phyloP scores from a whole-genome alignment of 2,329 filamentous ascomycete species.

The Magnaporthiopsis rhizophila region DNA sequence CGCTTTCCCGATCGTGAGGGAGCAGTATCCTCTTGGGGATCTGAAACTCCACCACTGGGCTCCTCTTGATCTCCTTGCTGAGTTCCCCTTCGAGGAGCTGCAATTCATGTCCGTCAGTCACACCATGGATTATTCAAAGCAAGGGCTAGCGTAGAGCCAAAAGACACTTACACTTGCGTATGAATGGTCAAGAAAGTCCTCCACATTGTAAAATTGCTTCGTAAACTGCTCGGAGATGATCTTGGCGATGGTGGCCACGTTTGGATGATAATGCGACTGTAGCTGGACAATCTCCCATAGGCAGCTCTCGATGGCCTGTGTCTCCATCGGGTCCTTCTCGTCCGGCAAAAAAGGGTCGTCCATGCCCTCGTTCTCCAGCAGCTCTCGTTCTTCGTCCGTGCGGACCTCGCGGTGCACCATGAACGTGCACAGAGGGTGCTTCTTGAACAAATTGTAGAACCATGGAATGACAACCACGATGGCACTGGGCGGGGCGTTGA shows the following conservation, averaged over 20 bases:
- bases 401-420: constrained; percentile 80
- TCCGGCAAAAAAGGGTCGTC: constrained; percentile 69
- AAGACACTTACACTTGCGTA: constrained; percentile 62
- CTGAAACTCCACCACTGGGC: constrained; percentile 84
- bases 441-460: constrained; percentile 90
- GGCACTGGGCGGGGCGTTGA: constrained; percentile 84
- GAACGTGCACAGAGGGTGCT: constrained; percentile 85
- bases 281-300: constrained; percentile 92
- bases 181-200: constrained; percentile 94
- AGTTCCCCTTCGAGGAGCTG: constrained; percentile 81
- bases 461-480: constrained; percentile 86
- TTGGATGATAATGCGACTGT: constrained; percentile 92
- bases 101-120: neutral
- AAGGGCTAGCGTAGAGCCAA: neutral
- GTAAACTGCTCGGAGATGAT: constrained; percentile 97
- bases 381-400: constrained; percentile 44
- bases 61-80: constrained; percentile 73
- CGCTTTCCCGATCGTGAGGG: constrained; percentile 38
- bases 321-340: constrained; percentile 77
- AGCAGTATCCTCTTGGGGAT: constrained; percentile 80
- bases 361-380: constrained; percentile 52
- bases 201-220: constrained; percentile 88
- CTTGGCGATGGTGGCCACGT: constrained; percentile 86
- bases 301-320: constrained; percentile 80
- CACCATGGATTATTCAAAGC: neutral